Conservation (phyloP, 2,329 filamentous ascomycete genomes). For the Salinomyces thailandicus region DNA sequence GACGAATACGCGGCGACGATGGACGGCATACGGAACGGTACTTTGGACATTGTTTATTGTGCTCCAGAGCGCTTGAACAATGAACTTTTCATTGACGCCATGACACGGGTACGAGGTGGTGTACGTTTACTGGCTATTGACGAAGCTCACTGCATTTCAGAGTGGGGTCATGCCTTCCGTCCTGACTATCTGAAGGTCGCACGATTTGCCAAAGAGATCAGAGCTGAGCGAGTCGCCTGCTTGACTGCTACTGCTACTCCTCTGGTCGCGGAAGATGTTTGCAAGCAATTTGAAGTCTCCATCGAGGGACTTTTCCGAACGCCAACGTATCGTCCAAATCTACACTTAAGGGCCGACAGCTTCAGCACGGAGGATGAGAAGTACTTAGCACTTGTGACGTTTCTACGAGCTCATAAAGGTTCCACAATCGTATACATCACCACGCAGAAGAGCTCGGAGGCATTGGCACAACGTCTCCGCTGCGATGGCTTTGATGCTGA, state of each 20-base stretch:
- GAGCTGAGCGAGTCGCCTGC: slow-evolving; percentile 79
- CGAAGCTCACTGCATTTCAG: slow-evolving; percentile 95
- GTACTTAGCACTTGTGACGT: slow-evolving; percentile 36
- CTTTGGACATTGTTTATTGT: slow-evolving; percentile 78
- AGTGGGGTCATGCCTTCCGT: slow-evolving; percentile 97
- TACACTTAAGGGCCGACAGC: slow-evolving; percentile 47
- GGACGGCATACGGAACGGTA: slow-evolving; percentile 57
- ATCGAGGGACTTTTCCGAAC: slow-evolving; percentile 47
- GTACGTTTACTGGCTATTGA: slow-evolving; percentile 69
- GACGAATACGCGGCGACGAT: slow-evolving; percentile 57
- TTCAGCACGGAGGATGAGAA: slow-evolving; percentile 36
- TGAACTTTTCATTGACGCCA: slow-evolving; percentile 47
- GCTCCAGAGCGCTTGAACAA: slow-evolving; percentile 70
- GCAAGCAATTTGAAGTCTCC: slow-evolving; percentile 56
- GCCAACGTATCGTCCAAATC: slow-evolving; percentile 86
- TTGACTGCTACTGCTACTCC: slow-evolving; percentile 89
- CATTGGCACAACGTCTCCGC: slow-evolving; percentile 75
- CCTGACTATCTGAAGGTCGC: slow-evolving; percentile 78
- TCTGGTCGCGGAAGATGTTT: slow-evolving; percentile 85
- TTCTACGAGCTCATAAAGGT: slow-evolving; percentile 42
- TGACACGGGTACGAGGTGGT: slow-evolving; percentile 45
- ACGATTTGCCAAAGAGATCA: slow-evolving; percentile 63
- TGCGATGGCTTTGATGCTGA: slow-evolving; percentile 65
- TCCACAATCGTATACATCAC: slow-evolving; percentile 53
- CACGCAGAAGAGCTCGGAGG: slow-evolving; percentile 47